Conservation (phyloP, 441 rosid species). For the Gossypium lobatum region DNA sequence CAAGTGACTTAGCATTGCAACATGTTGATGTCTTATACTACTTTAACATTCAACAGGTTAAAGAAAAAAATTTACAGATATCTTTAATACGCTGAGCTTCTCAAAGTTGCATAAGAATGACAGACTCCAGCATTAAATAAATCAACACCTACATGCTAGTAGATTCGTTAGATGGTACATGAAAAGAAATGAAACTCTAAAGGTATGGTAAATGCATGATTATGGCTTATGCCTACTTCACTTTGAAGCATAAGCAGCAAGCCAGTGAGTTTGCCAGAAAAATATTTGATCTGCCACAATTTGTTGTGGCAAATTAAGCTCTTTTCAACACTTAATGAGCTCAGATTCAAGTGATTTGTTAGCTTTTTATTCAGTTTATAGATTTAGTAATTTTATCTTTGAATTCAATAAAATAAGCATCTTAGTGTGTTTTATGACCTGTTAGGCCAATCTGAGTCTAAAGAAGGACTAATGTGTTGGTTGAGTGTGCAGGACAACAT, state of each 20-base stretch:
- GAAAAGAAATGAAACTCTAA: not conserved
- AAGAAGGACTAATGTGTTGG: not conserved
- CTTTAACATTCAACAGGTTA: not conserved
- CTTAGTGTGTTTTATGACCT: not conserved
- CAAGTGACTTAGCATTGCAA: not conserved
- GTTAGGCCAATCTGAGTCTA: not conserved
- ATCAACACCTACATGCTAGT: not conserved
- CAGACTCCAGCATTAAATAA: not conserved
- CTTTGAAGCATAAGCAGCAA: slow-evolving; percentile 3
- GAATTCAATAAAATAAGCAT: not conserved
- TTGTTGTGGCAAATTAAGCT: too few species aligned
- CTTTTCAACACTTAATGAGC: too few species aligned
- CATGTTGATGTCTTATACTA: not conserved
- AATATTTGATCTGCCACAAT: too few species aligned
- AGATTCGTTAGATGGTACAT: not conserved
- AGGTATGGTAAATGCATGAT: not conserved
- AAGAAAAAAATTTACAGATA: not conserved
- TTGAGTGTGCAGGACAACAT: not conserved
- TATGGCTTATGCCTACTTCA: not conserved
- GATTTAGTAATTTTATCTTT: not conserved
- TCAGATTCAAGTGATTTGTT: too few species aligned
- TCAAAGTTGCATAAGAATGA: not conserved
- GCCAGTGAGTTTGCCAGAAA: not conserved
- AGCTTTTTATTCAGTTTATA: too few species aligned
- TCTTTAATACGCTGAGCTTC: not conserved